Base-by-base conservation (phyloP, 192 early-diverging fungal species). In the Gamsiella multidivaricata region DNA sequence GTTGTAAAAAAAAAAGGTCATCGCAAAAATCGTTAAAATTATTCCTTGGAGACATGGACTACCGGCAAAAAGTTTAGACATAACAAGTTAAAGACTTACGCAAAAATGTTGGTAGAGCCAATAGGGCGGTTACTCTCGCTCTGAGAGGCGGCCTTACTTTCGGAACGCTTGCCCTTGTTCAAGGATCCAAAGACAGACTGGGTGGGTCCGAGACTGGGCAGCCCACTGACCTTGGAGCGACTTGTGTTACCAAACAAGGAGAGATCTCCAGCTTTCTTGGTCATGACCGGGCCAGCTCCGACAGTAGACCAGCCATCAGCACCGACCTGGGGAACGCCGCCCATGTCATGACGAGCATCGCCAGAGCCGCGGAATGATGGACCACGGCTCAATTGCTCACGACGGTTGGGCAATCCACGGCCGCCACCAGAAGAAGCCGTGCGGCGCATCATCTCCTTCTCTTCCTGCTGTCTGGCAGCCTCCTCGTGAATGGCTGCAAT, bases 401-500 rank as follows among this genome's bases (percentile, higher is more conserved):
- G 86, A 42, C 88, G 86, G 36, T 87, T 90, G 39, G 92, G 85
- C 54, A 89, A 64, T 57, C 89, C 86, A 61, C 90, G 86, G 53
- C 84, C 85, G 53, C 84, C 73, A 61, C 85, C 85, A 25, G 88
- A 88, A 22, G 88, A 88, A 14, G 90, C 83, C 37, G 86, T 84
- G 54, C 91, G 87, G 79, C 90, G 85, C 54, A 89, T 87, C 32
- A 82, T 86, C 56, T 91, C 88, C 54, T 91, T 90, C 51, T 94
- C 95, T 55, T 91, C 88, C 74, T 89, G 88, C 61, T 88, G 81
- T 66, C 91, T 89, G 63, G 85, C 81, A n/a, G 81, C 85, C 74
- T 86, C 91, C 70, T 93, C 89, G 72, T 91, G 95, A 76, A 97
- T 95, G 84, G 97, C 90, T 43, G 94, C 92, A 82, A 97, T 95